Base-by-base conservation (phyloP, 2,329 filamentous ascomycete genomes). In the Spiromastix sp. region DNA sequence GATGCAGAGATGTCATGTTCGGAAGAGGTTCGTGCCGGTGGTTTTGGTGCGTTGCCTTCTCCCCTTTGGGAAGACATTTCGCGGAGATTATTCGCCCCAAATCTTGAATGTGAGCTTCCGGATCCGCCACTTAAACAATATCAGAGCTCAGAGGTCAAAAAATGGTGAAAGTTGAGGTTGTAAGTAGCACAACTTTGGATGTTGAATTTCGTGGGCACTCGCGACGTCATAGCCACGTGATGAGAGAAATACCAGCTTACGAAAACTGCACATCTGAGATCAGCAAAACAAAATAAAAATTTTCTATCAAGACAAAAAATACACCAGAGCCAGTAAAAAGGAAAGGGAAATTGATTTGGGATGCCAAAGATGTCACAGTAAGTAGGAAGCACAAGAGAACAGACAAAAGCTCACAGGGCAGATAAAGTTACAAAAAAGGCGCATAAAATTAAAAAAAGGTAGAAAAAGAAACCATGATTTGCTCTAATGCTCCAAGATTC, bases 341-440 rank as follows among this genome's bases (percentile, higher is more conserved):
- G 39, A 34, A 36, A n/a, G n/a, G n/a, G 24, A 34, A 26, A 43
- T 7, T 24, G 7, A 24, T 7, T 24, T 24, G 21, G 36, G 38
- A 41, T 39, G 38, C 35, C 35, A 31, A n/a, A 44, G 25, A 37
- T 39, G 36, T 36, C 35, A 41, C 41, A 36, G 39, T 18, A 39
- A 32, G 28, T 34, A 41, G 28, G 39, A 38, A 31, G 36, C 33
- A 32, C 30, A 30, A 37, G 21, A 41, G 42, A 50, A 49, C n/a
- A n/a, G n/a, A 50, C 54, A 56, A 56, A 54, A 59, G 56, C 55
- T 62, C 58, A 57, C 60, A 62, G 57, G n/a, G 57, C 56, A 63
- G 57, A 57, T 66, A 65, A 63, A 64, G 53, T 65, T 36, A 36
- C 33, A 36, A 30, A 15, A 7, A 24, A 24, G 21, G 21, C 21